Percentiles rank a stretch among this genome's conserved stretches.
Evolutionary conservation across 2,329 filamentous ascomycete species (phyloP).

Genomic region (Pseudogymnoascus sp.): DNA sequence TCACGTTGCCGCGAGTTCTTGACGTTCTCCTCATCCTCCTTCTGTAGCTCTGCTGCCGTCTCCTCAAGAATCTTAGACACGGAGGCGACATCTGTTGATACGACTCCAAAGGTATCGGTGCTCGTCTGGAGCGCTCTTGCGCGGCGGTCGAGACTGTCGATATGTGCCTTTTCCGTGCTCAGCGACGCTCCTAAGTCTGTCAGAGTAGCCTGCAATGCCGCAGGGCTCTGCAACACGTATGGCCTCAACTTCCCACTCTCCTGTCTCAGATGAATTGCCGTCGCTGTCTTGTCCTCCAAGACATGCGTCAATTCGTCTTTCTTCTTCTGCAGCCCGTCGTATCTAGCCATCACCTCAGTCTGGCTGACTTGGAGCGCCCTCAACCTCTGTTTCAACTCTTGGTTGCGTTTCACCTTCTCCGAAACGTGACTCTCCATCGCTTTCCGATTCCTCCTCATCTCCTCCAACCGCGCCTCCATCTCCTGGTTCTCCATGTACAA

Average conservation of each 20-base stretch:
- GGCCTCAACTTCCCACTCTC: conserved; percentile 85
- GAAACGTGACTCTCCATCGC: conserved; percentile 74
- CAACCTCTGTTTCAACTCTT: conserved; percentile 75
- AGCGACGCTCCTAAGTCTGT: conserved; percentile 76
- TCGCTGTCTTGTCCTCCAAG: conserved; percentile 64
- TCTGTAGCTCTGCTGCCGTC: conserved; percentile 72
- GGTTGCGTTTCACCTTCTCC: conserved; percentile 79
- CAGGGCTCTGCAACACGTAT: conserved; percentile 85
- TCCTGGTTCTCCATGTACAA: conserved; percentile 82
- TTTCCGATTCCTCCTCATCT: conserved; percentile 72
- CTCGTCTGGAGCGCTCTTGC: conserved; percentile 88
- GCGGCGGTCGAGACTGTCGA: conserved; percentile 79
- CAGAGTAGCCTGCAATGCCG: conserved; percentile 71
- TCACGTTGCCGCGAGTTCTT: conserved; percentile 77
- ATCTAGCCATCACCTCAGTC: conserved; percentile 70
- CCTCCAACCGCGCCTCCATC: conserved; percentile 69
- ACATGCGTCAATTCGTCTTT: conserved; percentile 67
- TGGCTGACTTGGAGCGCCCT: conserved; percentile 75
- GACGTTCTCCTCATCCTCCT: conserved; percentile 84
- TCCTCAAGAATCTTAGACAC: conserved; percentile 88
- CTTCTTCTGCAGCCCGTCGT: conserved; percentile 76
- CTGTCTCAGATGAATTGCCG: conserved; percentile 64
- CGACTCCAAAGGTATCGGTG: conserved; percentile 78
- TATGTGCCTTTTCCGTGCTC: conserved; percentile 69
- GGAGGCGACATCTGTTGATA: conserved; percentile 75